Percentiles rank a stretch among this genome's conserved stretches.
phyloP scores from a whole-genome alignment of 2,329 filamentous ascomycete genomes.

The Monosporascus sp. region DNA sequence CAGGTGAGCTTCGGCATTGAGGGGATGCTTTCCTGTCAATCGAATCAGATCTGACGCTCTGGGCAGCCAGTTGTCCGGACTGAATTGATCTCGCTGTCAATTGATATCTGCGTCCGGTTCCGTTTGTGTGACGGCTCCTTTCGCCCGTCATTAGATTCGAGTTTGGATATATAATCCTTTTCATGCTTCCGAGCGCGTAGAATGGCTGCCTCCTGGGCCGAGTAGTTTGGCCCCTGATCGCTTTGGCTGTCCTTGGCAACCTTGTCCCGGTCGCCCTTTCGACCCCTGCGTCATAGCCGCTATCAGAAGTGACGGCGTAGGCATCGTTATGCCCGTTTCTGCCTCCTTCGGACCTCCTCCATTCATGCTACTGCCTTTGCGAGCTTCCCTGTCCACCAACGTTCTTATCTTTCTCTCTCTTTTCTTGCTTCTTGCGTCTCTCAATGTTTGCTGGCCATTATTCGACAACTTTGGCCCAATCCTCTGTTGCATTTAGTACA shows the following conservation, averaged over 20 bases:
- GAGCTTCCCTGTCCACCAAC: neutral
- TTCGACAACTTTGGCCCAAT: neutral
- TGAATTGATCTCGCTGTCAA: conserved; percentile 46
- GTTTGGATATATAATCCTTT: neutral
- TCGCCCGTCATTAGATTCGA: neutral
- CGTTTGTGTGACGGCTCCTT: neutral
- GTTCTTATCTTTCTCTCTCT: neutral
- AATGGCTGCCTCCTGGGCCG: neutral
- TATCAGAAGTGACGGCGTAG: neutral
- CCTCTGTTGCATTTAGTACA: neutral
- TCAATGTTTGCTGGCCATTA: neutral
- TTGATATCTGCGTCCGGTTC: conserved; percentile 19
- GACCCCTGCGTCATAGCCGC: neutral
- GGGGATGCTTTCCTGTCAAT: conserved; percentile 30
- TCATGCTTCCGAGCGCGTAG: neutral
- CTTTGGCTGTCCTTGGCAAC: neutral
- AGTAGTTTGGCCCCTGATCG: neutral
- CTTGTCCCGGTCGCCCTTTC: neutral
- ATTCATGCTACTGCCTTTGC: neutral
- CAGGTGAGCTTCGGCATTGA: conserved; percentile 44
- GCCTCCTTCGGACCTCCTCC: neutral
- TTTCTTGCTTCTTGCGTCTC: neutral
- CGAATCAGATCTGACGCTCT: conserved; percentile 37
- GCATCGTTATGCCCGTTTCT: neutral
- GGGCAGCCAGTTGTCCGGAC: conserved; percentile 49